phyloP scores from a whole-genome alignment of 768 basidiomycete species.

The Russula virescens region DNA sequence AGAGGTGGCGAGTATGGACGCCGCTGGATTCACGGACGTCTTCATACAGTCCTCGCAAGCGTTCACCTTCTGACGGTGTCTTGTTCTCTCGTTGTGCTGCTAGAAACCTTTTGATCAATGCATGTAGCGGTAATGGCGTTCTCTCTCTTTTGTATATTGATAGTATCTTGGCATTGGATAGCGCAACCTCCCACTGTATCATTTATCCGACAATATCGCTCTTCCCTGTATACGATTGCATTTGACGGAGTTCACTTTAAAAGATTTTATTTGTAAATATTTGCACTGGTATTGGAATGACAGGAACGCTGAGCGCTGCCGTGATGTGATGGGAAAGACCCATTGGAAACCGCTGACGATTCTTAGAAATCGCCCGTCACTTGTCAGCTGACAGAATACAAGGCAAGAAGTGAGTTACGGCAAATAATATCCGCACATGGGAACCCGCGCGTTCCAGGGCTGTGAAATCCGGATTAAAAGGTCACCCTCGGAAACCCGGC shows the following conservation, averaged over 20 bases:
- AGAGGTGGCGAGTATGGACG: conserved; percentile 2
- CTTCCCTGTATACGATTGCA: conserved; percentile 17
- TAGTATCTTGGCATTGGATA: conserved; percentile 19
- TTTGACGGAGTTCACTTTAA: background rate
- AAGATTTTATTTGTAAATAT: conserved; percentile 24
- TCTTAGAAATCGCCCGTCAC: conserved; percentile 1
- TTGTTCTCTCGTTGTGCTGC: conserved; percentile 1
- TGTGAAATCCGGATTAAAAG: background rate
- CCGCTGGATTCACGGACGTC: conserved; percentile 7
- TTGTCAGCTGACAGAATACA: conserved; percentile 11
- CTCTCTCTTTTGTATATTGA: conserved; percentile 20
- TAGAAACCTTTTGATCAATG: conserved; percentile 7
- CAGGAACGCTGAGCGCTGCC: background rate
- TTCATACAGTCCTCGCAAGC: conserved; percentile 5
- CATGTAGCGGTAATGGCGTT: conserved; percentile 21
- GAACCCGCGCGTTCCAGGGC: background rate
- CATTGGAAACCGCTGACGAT: conserved; percentile 5
- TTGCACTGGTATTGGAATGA: conserved; percentile 16
- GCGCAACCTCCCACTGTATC: conserved; percentile 20
- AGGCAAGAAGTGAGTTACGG: conserved; percentile 4
- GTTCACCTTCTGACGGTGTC: conserved; percentile 15
- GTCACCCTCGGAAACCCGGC: background rate
- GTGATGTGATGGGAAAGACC: conserved; percentile 1
- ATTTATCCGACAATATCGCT: conserved; percentile 11
- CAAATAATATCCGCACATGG: conserved; percentile 5